Conservation (phyloP, 2,329 filamentous ascomycete species). For the Fusarium subglutinans region DNA sequence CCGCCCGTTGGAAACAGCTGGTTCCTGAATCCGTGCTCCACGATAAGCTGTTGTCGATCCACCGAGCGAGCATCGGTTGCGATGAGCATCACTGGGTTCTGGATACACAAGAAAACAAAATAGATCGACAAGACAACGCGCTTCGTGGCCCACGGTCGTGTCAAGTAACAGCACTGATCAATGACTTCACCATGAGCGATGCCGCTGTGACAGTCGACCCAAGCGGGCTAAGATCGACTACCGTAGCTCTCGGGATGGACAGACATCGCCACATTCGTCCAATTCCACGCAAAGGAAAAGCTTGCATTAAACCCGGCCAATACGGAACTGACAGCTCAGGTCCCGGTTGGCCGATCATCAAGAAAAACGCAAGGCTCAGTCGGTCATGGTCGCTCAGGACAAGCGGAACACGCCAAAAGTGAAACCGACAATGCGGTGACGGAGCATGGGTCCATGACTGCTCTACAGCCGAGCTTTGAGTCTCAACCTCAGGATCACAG, state of each 20-base stretch:
- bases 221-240: slow-evolving; percentile 38
- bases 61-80: slow-evolving; percentile 10
- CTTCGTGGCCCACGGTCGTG: slow-evolving; percentile 10
- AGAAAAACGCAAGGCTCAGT: slow-evolving; percentile 15
- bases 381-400: slow-evolving; percentile 6
- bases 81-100: slow-evolving; percentile 10
- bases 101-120: slow-evolving; percentile 31
- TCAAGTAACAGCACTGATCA: slow-evolving; percentile 14
- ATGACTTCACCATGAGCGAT: slow-evolving; percentile 30
- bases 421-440: slow-evolving; percentile 22
- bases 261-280: slow-evolving; percentile 39
- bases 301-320: slow-evolving; percentile 14
- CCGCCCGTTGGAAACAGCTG: slow-evolving; percentile 6
- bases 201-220: slow-evolving; percentile 29
- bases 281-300: slow-evolving; percentile 25
- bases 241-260: slow-evolving; percentile 28
- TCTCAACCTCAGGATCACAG: slow-evolving; percentile 3
- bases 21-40: slow-evolving; percentile 5
- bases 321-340: slow-evolving; percentile 29
- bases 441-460: slow-evolving; percentile 7
- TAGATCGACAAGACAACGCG: slow-evolving; percentile 28
- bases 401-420: slow-evolving; percentile 28
- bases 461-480: not conserved
- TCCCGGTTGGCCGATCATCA: slow-evolving; percentile 21
- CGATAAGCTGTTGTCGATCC: slow-evolving; percentile 18